Base-by-base conservation (phyloP, 1,139 yeast genomes). In the Geotrichum aggregatum region DNA sequence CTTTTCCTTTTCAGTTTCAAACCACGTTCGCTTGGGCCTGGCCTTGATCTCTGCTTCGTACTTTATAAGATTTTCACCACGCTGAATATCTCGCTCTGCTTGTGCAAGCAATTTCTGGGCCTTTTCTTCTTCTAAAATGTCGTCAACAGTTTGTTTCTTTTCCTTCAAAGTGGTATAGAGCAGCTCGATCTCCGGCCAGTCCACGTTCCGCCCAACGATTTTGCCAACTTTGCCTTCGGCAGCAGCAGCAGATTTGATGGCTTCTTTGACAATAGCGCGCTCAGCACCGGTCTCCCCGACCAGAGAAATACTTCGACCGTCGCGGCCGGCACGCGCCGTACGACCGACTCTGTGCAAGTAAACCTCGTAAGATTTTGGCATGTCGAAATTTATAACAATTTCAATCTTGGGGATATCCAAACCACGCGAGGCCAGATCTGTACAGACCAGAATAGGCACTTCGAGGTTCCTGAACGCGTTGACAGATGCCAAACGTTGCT, bases 361-460 rank as follows among this genome's bases (percentile, higher is more conserved):
- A 40, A 89, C 79, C 61, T 92, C 98, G 64, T 86, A 83, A 22
- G 86, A 76, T 67, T 88, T 87, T 50, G 98, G 98, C 95, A 94
- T 88, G 66, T 94, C 98, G 68, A 78, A 94, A 70, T 92, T 92
- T 64, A 92, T 78, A 51, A 92, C 98, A 56, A 85, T 83, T 68
- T 89, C 98, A 68, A 92, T 89, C 72, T 91, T 91, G 57, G 98
- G 98, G 66, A 92, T 92, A 85, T 92, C 99, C 67, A 92, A 79
- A 77, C 99, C 99, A 80, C 99, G 87, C 28, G 98, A 92, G 0
- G 98, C 98, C 68, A 92, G 79, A 77, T 94, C 99, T 0, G 99
- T 94, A 82, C 98, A 92, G 41, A 92, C 77, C 58, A 92, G 76
- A 13, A 92, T 83, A 1, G 98, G 96, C 28, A 88, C 95, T 13